Base-by-base conservation (phyloP, 73 alveolate genomes). In the Halteria grandinella region DNA sequence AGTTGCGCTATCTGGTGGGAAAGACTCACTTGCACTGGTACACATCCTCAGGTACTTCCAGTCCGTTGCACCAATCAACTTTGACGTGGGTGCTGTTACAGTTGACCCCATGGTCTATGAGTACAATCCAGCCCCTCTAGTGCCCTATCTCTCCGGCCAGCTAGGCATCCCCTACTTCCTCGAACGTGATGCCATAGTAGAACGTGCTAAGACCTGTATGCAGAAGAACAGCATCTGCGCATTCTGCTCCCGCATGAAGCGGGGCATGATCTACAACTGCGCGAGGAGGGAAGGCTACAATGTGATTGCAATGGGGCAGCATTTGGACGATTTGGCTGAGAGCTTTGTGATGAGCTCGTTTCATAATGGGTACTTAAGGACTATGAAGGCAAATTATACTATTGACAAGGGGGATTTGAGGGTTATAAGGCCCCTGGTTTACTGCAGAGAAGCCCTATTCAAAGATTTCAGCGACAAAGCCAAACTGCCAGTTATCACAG, bases 241-340 rank as follows among this genome's bases (percentile, higher is more conserved):
- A 6, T 97, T 93, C 79, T 97, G 99, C 86, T 93, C 99, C 8
- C 84, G 99, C 74, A 93, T 97, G 99, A 97, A 95, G 89, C 84
- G 99, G 79, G 99, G 99, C 18, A 93, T 97, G 89, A 86, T 97
- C 63, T 87, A 89, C 55, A 83, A 85, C 49, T 93, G 97, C 62
- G 94, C 96, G 31, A 88, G 97, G 76, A 69, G 97, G 72, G 98
- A 93, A 85, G 93, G 94, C 41, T 95, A 88, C 72, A 93, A 93
- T 62, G 97, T 93, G 31, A 88, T 95, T 12, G 99, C 99, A 0
- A 80, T 91, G 86, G 98, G 97, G 10, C 96, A 96, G 91, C 99
- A 97, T 77, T 80, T 95, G 57, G 99, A 97, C 70, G 99, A 97
- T 85, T 69, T 97, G 6, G 99, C 99, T n/a, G 99, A 97, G 85